These are phyloP conservation scores for Aspergillus floridensis DNA, from an alignment of 2,329 filamentous ascomycete species.

Conservation along the genomic window DNA sequence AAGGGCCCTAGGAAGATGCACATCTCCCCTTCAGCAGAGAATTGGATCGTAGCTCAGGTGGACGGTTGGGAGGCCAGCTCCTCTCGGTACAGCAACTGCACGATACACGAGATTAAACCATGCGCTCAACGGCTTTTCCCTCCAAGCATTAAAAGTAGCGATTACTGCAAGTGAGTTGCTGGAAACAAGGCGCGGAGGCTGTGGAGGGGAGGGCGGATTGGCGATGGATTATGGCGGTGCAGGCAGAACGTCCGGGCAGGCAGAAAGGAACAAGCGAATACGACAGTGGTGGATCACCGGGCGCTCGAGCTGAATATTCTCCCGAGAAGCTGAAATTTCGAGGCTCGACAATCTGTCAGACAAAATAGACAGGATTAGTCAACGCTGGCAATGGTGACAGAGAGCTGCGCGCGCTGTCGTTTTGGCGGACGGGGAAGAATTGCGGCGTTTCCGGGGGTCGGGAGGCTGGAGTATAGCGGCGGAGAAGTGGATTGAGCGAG, in stretches of 20 bases:
- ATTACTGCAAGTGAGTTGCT: neutral
- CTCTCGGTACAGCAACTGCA: constrained; percentile 32
- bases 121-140: constrained; percentile 4
- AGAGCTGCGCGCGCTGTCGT: constrained; percentile 20
- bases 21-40: constrained; percentile 28
- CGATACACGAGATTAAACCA: constrained; percentile 13
- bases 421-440: constrained; percentile 19
- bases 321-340: constrained; percentile 6
- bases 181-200: neutral
- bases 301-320: constrained; percentile 5
- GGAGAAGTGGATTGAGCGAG: constrained; percentile 14
- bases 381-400: constrained; percentile 12
- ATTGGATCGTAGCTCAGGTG: constrained; percentile 18
- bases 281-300: constrained; percentile 7
- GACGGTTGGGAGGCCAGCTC: constrained; percentile 42
- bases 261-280: constrained; percentile 11
- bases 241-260: constrained; percentile 9
- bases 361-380: constrained; percentile 11
- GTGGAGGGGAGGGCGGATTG: constrained; percentile 3
- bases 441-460: constrained; percentile 9
- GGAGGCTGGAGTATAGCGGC: constrained; percentile 13
- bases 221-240: constrained; percentile 5
- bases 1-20: constrained; percentile 24
- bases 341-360: constrained; percentile 7
- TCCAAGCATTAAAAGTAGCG: constrained; percentile 13